These are phyloP conservation scores for Nissolia schottii DNA, from an alignment of 306 rosid genomes.

Conservation along the genomic window DNA sequence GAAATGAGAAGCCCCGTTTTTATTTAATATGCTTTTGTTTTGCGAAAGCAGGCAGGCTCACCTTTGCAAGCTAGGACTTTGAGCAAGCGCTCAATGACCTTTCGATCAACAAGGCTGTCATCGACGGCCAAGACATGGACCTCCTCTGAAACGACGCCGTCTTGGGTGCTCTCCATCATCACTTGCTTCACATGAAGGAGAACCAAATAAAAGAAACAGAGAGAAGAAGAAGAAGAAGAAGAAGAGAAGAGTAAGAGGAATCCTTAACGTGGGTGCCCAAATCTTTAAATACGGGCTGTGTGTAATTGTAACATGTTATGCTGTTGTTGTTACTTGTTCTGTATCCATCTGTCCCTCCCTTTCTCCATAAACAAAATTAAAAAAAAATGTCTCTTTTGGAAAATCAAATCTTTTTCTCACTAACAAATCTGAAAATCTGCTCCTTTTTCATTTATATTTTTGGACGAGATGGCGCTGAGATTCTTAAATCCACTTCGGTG, in stretches of 20 bases:
- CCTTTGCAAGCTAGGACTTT: conserved; percentile 78
- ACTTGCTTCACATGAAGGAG: neutral
- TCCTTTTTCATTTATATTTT: conserved; percentile 21
- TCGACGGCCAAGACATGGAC: conserved; percentile 96
- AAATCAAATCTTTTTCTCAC: conserved; percentile 74
- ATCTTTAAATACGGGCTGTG: conserved; percentile 40
- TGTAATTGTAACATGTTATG: conserved; percentile 19
- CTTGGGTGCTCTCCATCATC: conserved; percentile 50
- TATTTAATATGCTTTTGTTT: neutral
- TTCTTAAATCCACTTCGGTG: conserved; percentile 82
- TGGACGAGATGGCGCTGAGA: conserved; percentile 58
- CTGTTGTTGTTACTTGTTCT: neutral
- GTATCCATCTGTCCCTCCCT: conserved; percentile 19
- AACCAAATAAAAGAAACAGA: neutral
- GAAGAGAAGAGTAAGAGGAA: conserved; percentile 1
- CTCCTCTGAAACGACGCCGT: conserved; percentile 50
- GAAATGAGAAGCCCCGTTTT: neutral
- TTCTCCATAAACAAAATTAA: neutral
- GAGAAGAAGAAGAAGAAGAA: neutral
- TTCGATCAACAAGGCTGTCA: conserved; percentile 88
- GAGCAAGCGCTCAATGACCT: conserved; percentile 81
- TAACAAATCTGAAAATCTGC: conserved; percentile 31
- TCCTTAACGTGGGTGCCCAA: conserved; percentile 27
- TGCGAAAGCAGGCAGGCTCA: conserved; percentile 7
- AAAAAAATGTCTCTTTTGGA: conserved; percentile 40